A percentile compares a stretch with the other conserved stretches of the same genome.
phyloP scores from a whole-genome alignment of 1,284 basidiomycete species.

The Cutaneotrichosporon mucoides region DNA sequence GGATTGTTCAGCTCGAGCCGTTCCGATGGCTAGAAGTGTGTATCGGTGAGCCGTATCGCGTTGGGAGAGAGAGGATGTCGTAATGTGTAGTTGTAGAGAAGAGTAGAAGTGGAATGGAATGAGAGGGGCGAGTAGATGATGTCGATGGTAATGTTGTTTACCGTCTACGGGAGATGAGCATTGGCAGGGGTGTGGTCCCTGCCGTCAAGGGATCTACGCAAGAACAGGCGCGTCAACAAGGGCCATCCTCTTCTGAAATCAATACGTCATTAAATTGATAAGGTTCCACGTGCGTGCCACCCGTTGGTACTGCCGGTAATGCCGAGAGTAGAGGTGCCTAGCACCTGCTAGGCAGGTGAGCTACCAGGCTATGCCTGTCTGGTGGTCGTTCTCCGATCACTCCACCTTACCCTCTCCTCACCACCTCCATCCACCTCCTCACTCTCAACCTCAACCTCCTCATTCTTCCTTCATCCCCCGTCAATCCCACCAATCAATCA shows the following conservation, averaged over 20 bases:
- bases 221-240: neutral
- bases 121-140: neutral
- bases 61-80: neutral
- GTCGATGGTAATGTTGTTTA: constrained; percentile 5
- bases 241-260: neutral
- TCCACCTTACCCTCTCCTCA: neutral
- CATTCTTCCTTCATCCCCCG: neutral
- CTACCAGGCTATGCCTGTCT: neutral
- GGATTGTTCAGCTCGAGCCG: neutral
- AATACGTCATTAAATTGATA: constrained; percentile 9
- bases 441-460: neutral
- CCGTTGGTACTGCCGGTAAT: neutral
- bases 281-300: neutral
- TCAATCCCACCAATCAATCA: neutral
- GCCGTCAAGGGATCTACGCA: neutral
- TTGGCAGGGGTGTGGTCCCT: neutral
- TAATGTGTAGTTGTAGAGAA: neutral
- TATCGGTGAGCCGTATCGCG: no score
- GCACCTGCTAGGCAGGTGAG: no score
- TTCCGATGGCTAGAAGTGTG: no score
- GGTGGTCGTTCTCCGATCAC: no score
- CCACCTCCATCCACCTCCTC: neutral
- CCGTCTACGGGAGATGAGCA: no score
- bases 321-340: neutral
- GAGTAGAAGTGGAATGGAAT: neutral